These are phyloP conservation scores for Rosa lucieae DNA, from an alignment of 306 rosid genomes.

Conservation along the genomic window DNA sequence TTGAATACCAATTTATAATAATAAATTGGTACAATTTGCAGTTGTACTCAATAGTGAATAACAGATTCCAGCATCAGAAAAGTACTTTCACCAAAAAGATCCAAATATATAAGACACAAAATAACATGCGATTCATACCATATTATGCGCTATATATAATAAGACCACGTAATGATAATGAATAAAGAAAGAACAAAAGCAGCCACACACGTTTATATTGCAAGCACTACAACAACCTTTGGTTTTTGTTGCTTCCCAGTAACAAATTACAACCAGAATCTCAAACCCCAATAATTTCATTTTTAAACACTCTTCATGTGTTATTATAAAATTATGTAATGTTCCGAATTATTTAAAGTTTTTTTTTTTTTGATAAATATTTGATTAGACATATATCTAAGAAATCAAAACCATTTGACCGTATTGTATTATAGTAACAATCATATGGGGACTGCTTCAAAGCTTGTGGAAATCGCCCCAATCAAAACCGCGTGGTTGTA, in stretches of 20 bases:
- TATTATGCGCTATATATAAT: background rate
- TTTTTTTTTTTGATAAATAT: too few relatives aligned
- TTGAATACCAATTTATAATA: too few relatives aligned
- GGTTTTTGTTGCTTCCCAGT: background rate
- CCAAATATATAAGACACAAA: background rate
- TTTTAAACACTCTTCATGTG: too few relatives aligned
- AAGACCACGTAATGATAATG: background rate
- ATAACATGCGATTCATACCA: background rate
- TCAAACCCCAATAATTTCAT: background rate
- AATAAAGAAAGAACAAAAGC: background rate
- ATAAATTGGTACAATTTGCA: too few relatives aligned
- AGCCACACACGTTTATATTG: background rate
- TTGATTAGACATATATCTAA: too few relatives aligned
- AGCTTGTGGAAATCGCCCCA: background rate
- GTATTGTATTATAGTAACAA: background rate
- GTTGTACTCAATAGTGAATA: too few relatives aligned
- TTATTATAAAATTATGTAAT: too few relatives aligned
- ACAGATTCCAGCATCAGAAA: background rate
- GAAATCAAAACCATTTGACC: too few relatives aligned
- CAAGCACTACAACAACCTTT: background rate
- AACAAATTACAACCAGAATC: background rate
- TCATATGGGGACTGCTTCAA: background rate
- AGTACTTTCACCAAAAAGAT: background rate
- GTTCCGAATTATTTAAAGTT: too few relatives aligned
- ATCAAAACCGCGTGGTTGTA: background rate